Percentiles rank a stretch among this genome's conserved stretches.
These are phyloP conservation scores for Cavenderia fasciculata DNA, from an alignment of 78 protist species.

Conservation along the genomic window DNA sequence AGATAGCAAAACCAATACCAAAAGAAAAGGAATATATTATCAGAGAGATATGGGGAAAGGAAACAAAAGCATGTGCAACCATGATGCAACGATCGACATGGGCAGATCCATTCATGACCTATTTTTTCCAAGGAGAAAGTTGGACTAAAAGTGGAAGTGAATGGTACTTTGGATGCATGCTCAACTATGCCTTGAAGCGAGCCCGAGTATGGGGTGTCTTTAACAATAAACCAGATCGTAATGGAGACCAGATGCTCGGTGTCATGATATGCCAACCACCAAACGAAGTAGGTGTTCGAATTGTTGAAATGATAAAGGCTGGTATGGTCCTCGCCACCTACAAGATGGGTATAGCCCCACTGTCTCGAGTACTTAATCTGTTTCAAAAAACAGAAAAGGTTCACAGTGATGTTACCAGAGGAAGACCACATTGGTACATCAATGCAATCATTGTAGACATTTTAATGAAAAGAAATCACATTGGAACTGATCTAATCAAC, in stretches of 20 bases:
- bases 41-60: conserved; percentile 26
- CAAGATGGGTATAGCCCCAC: conserved; percentile 30
- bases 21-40: not conserved
- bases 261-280: conserved; percentile 69
- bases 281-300: conserved; percentile 26
- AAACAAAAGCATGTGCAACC: not conserved
- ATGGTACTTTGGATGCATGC: conserved; percentile 55
- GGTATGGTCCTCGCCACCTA: conserved; percentile 38
- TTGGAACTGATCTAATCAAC: conserved; percentile 8
- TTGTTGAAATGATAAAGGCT: conserved; percentile 29
- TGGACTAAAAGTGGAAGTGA: not conserved
- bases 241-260: conserved; percentile 1
- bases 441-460: conserved; percentile 18
- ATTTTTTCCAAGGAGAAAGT: conserved; percentile 14
- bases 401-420: not conserved
- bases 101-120: conserved; percentile 40
- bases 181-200: conserved; percentile 39
- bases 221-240: not conserved
- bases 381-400: conserved; percentile 18
- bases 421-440: conserved; percentile 14
- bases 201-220: conserved; percentile 68
- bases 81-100: conserved; percentile 11
- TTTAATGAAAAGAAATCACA: not conserved
- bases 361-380: conserved; percentile 11
- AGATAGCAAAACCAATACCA: not conserved